phyloP scores from a whole-genome alignment of 2,329 filamentous ascomycete genomes.

The Pseudovirgaria hyperparasitica region DNA sequence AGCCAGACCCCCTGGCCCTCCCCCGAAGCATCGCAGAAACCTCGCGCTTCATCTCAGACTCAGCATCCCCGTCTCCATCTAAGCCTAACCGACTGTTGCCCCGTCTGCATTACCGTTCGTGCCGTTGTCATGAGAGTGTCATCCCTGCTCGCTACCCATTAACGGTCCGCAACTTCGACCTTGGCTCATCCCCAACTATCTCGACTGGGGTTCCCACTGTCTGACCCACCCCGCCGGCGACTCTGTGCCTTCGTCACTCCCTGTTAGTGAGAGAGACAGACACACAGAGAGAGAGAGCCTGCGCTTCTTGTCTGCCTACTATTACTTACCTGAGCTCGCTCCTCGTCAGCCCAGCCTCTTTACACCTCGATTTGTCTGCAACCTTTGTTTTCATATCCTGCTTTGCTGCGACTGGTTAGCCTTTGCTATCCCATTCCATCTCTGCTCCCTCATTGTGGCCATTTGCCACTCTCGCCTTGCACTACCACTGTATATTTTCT shows the following conservation, averaged over 20 bases:
- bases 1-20: neutral
- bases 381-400: no score
- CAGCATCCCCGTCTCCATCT: conserved; percentile 13
- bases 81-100: conserved; percentile 9
- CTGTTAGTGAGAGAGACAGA: conserved; percentile 4
- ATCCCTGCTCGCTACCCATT: conserved; percentile 7
- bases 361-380: no score
- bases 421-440: no score
- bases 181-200: conserved; percentile 8
- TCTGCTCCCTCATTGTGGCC: no score
- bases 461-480: no score
- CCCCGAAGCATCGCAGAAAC: conserved; percentile 22
- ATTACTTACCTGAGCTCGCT: neutral
- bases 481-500: no score
- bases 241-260: conserved; percentile 20
- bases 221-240: conserved; percentile 25
- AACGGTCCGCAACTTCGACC: conserved; percentile 10
- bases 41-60: conserved; percentile 19
- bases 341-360: neutral
- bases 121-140: conserved; percentile 3
- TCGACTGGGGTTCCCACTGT: conserved; percentile 19
- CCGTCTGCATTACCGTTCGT: conserved; percentile 29
- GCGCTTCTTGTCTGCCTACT: conserved; percentile 5
- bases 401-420: no score
- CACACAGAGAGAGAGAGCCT: conserved; percentile 17